Evolutionary conservation across 192 early-diverging fungal species (phyloP).

Genomic region (Coemansia sp.): DNA sequence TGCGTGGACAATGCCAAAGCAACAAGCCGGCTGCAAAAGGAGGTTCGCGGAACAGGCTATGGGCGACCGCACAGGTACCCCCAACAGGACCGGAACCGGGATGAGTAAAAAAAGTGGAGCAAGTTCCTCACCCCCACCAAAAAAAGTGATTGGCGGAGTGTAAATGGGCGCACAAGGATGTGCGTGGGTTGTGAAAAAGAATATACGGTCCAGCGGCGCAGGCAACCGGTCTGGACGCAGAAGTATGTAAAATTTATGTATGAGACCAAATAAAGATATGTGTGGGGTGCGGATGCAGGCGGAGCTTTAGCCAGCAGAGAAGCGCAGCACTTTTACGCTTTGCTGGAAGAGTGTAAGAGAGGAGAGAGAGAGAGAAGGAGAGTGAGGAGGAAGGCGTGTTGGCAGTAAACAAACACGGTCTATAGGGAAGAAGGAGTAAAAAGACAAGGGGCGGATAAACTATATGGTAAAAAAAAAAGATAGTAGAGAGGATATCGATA

Average conservation of each 20-base stretch:
- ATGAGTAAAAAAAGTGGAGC: background rate
- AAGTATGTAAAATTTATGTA: conserved; percentile 1
- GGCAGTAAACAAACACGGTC: conserved; percentile 2
- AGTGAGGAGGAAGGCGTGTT: background rate
- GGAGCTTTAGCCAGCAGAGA: background rate
- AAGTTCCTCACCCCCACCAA: background rate
- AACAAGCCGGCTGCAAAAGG: background rate
- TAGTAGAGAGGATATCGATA: conserved; percentile 45
- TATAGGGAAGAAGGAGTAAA: conserved; percentile 2
- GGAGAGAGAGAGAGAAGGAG: background rate
- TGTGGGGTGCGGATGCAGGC: background rate
- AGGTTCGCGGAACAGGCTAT: background rate
- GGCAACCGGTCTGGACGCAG: conserved; percentile 6
- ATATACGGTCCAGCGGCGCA: background rate
- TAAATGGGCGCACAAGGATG: background rate
- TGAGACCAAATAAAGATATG: background rate
- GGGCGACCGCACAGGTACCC: background rate
- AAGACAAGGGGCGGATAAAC: conserved; percentile 25
- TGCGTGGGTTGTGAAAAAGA: background rate
- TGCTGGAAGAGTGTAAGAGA: background rate
- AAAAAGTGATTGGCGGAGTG: background rate
- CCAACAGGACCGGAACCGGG: background rate
- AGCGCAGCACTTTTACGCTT: background rate
- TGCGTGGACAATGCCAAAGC: background rate
- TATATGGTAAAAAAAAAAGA: conserved; percentile 17